A percentile compares a stretch with the other conserved stretches of the same genome.
Conservation (phyloP, 140 eudicot species). For the Stevia rebaudiana region DNA sequence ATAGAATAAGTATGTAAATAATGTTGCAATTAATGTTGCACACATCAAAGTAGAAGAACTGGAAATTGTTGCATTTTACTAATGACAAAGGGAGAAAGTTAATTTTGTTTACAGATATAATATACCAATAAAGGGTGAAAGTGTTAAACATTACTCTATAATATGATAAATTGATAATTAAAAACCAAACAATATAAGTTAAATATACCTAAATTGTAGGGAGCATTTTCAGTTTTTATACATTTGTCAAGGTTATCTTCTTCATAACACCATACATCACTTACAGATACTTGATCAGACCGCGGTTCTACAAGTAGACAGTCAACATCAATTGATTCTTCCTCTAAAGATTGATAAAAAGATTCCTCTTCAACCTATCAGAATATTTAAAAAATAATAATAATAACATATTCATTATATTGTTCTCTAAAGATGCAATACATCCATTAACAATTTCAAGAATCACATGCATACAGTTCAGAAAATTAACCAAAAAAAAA, state of each 20-base stretch:
- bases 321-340: slow-evolving; percentile 55
- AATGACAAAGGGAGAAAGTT: not conserved
- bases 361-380: slow-evolving; percentile 47
- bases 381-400: not conserved
- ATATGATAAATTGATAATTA: not conserved
- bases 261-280: slow-evolving; percentile 48
- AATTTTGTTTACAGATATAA: not conserved
- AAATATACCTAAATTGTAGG: slow-evolving; percentile 40
- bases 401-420: not conserved
- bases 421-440: not conserved
- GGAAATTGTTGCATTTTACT: slow-evolving; percentile 9
- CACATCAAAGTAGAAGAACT: not conserved
- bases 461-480: not conserved
- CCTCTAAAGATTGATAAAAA: slow-evolving; percentile 43
- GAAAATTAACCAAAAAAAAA: not conserved
- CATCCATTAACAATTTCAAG: not conserved
- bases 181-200: not conserved
- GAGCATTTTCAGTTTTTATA: slow-evolving; percentile 31
- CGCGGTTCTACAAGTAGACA: slow-evolving; percentile 61
- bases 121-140: not conserved
- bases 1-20: not conserved
- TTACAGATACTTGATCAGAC: slow-evolving; percentile 47
- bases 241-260: slow-evolving; percentile 36
- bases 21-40: not conserved
- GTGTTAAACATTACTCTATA: not conserved